phyloP scores from a whole-genome alignment of 2,329 filamentous ascomycete genomes.

The Cercospora sp. region DNA sequence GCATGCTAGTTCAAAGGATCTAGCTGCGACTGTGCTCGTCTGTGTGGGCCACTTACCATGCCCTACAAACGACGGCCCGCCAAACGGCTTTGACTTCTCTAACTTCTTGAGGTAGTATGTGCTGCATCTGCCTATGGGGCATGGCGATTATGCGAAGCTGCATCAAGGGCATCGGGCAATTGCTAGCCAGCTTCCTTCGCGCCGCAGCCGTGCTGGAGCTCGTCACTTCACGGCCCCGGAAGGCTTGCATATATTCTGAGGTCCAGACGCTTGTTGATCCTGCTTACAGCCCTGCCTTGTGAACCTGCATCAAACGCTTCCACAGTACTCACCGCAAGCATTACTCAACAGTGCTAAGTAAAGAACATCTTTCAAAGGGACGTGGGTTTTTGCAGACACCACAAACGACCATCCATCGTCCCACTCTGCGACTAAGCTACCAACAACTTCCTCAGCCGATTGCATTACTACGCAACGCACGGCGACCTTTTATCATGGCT shows the following conservation, averaged over 20 bases:
- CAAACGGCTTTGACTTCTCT: not conserved
- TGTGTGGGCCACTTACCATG: constrained; percentile 3
- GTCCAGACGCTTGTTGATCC: constrained; percentile 16
- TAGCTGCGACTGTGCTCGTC: constrained; percentile 4
- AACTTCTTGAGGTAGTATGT: constrained; percentile 11
- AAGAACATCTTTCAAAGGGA: not conserved
- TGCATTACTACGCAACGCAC: not conserved
- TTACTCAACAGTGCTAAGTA: constrained; percentile 3
- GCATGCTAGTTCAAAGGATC: constrained; percentile 11
- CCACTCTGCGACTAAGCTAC: constrained; percentile 4
- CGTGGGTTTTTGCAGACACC: not conserved
- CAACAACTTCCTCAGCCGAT: not conserved
- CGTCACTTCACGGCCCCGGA: constrained; percentile 6
- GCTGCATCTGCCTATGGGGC: not conserved
- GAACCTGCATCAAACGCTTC: not conserved
- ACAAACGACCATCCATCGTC: not conserved
- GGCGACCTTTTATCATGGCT: not conserved
- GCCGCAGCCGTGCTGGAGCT: constrained; percentile 1
- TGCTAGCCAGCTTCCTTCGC: constrained; percentile 12
- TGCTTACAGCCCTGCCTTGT: constrained; percentile 12
- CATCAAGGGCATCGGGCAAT: not conserved
- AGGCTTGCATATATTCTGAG: constrained; percentile 11
- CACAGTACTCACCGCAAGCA: constrained; percentile 7
- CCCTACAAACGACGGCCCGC: constrained; percentile 7
- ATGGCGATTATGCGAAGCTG: not conserved